phyloP scores from a whole-genome alignment of 768 basidiomycete genomes.

The Termitomyces sp. region DNA sequence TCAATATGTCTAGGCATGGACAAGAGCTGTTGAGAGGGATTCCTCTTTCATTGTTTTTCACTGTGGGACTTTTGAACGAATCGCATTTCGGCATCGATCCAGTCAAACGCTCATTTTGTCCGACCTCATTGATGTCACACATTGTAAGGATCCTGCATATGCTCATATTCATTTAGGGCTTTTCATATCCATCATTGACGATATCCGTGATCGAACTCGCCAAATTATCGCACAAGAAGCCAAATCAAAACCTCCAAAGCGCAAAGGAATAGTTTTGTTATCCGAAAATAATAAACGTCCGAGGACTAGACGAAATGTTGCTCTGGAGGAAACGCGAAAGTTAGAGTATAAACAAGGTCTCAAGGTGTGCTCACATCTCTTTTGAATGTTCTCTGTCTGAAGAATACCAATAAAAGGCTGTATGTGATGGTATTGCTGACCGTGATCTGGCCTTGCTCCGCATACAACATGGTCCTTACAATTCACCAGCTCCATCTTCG shows the following conservation, averaged over 20 bases:
- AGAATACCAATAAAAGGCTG: not conserved
- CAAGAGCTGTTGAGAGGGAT: constrained; percentile 9
- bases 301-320: not conserved
- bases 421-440: not conserved
- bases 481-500: constrained; percentile 16
- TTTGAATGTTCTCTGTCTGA: not conserved
- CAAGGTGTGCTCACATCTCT: not conserved
- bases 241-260: not conserved
- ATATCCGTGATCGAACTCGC: not conserved
- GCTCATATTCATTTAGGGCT: constrained; percentile 5
- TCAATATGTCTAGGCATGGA: constrained; percentile 7
- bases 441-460: constrained; percentile 8
- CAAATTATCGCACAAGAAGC: not conserved
- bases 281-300: not conserved
- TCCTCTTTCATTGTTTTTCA: constrained; percentile 9
- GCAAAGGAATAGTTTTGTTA: not conserved
- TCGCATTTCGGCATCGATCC: too few relatives aligned
- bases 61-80: constrained; percentile 1
- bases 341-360: not conserved
- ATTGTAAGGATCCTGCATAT: constrained; percentile 1
- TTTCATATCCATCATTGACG: not conserved
- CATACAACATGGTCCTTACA: constrained; percentile 6
- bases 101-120: constrained; percentile 11
- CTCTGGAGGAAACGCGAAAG: not conserved
- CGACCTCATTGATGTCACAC: not conserved